These are phyloP conservation scores for Brassica nigra DNA, from an alignment of 345 rosid genomes.

Conservation along the genomic window DNA sequence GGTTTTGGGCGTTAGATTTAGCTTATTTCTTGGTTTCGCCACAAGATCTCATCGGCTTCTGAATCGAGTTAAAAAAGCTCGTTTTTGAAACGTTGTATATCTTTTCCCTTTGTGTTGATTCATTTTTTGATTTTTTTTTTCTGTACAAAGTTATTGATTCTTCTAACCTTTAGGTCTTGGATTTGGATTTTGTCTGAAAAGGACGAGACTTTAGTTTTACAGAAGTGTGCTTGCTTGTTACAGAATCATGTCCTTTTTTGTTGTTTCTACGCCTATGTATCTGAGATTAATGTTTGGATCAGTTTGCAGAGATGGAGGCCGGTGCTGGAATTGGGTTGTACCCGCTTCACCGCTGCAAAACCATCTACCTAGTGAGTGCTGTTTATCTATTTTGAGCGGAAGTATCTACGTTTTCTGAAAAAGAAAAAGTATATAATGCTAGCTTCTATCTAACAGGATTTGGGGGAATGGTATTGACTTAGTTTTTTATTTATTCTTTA, in stretches of 20 bases:
- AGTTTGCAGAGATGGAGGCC: slow-evolving; percentile 75
- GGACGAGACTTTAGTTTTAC: background rate
- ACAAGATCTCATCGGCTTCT: slow-evolving; percentile 19
- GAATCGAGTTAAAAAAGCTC: background rate
- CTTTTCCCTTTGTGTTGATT: background rate
- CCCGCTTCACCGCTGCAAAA: slow-evolving; percentile 96
- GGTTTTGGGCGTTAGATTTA: slow-evolving; percentile 15
- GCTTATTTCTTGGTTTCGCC: background rate
- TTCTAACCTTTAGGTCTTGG: slow-evolving; percentile 9
- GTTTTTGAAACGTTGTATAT: slow-evolving; percentile 5
- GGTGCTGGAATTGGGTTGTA: slow-evolving; percentile 67
- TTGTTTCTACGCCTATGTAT: background rate
- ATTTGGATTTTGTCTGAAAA: background rate
- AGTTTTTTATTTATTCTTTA: slow-evolving; percentile 41
- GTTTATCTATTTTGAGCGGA: slow-evolving; percentile 28
- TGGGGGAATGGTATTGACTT: background rate
- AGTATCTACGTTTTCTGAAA: too few species aligned
- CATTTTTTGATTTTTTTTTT: background rate
- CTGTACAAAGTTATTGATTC: background rate
- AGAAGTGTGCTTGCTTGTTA: background rate
- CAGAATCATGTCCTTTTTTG: background rate
- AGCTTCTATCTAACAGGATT: background rate
- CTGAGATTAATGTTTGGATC: background rate
- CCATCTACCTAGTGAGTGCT: slow-evolving; percentile 78
- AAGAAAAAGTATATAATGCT: slow-evolving; percentile 45